Percentiles rank a stretch among this genome's conserved stretches.
These are phyloP conservation scores for Beauveria caledonica DNA, from an alignment of 2,329 filamentous ascomycete species.

Conservation along the genomic window DNA sequence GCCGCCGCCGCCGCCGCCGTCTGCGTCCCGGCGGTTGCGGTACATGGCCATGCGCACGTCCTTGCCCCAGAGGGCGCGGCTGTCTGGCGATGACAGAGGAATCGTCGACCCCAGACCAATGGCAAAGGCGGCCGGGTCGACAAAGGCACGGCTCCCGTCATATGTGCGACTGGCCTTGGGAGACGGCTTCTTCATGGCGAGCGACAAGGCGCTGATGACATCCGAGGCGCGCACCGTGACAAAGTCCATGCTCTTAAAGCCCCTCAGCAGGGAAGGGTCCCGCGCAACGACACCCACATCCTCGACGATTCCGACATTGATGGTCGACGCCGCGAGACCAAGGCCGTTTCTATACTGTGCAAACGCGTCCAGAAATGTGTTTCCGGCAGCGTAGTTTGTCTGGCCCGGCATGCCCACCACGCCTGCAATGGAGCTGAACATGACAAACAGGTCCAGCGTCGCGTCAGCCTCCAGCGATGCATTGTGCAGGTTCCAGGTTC, in stretches of 20 bases:
- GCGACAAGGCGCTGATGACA: not conserved
- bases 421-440: constrained; percentile 25
- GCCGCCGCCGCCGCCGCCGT: not conserved
- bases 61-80: not conserved
- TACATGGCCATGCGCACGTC: not conserved
- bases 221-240: not conserved
- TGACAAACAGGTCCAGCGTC: constrained; percentile 6
- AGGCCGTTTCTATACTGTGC: constrained; percentile 24
- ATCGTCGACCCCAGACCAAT: not conserved
- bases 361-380: constrained; percentile 31
- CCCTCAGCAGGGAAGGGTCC: not conserved
- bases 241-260: not conserved
- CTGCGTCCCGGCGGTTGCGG: not conserved
- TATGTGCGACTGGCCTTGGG: not conserved
- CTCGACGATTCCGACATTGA: constrained; percentile 27
- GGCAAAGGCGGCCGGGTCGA: not conserved
- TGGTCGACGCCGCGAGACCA: constrained; percentile 13
- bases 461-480: not conserved
- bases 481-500: constrained; percentile 29
- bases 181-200: not conserved
- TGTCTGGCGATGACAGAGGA: not conserved
- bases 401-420: constrained; percentile 27
- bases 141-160: not conserved
- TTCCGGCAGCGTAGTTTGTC: constrained; percentile 34
- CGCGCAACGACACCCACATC: constrained; percentile 26